Conservation (phyloP, 441 rosid genomes). For the Cnidoscolus chayamansa region DNA sequence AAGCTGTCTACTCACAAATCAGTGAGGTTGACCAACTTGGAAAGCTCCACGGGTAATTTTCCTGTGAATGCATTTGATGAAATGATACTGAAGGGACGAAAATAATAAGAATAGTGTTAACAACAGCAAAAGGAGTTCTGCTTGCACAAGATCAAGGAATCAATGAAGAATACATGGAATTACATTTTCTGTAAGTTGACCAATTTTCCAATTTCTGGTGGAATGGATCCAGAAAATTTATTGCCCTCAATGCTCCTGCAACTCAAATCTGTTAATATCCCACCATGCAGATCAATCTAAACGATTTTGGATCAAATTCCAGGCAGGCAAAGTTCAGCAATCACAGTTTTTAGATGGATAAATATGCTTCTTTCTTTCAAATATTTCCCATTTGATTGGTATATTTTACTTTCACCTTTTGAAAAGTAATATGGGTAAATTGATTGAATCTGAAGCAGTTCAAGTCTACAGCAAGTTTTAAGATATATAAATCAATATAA, state of each 20-base stretch:
- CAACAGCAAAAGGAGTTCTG: neutral
- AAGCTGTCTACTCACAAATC: constrained; percentile 57
- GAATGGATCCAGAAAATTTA: constrained; percentile 61
- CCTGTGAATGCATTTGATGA: constrained; percentile 76
- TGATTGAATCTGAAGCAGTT: neutral
- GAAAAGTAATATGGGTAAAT: neutral
- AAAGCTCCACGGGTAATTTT: constrained; percentile 46
- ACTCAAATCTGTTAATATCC: constrained; percentile 1
- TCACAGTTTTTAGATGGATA: too few relatives aligned
- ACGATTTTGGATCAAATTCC: neutral
- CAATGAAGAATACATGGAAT: constrained; percentile 22
- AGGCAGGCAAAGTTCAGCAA: neutral
- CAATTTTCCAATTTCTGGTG: constrained; percentile 63
- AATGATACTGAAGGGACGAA: constrained; percentile 39
- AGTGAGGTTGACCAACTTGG: constrained; percentile 53
- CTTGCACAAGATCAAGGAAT: constrained; percentile 11
- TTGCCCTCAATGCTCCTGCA: constrained; percentile 89
- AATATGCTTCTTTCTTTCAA: neutral
- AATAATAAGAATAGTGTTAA: neutral
- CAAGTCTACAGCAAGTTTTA: neutral
- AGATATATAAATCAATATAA: neutral
- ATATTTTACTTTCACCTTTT: neutral
- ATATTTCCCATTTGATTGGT: neutral
- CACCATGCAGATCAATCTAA: constrained; percentile 8
- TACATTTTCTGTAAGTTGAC: constrained; percentile 65